Evolutionary conservation across 148 eudicot species (phyloP).

Genomic region (Polygonum aviculare): DNA sequence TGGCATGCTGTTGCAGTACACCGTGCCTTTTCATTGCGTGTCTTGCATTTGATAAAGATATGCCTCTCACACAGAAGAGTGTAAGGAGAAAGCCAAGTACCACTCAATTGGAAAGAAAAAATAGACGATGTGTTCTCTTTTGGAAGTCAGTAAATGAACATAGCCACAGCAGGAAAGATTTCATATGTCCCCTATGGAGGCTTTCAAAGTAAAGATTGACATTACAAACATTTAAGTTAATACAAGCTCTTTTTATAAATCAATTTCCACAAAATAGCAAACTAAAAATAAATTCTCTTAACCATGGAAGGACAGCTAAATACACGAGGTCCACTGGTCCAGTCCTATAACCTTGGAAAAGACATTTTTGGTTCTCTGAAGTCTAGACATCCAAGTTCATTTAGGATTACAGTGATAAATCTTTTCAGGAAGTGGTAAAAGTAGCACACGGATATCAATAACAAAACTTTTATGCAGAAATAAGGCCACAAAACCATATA

Average conservation of each 20-base stretch:
- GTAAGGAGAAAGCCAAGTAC: neutral
- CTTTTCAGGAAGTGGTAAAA: neutral
- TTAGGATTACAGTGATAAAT: neutral
- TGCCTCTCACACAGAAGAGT: neutral
- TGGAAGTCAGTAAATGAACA: neutral
- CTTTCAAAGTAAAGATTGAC: neutral
- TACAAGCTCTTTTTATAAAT: neutral
- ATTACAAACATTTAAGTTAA: neutral
- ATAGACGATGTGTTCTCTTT: neutral
- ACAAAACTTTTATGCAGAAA: neutral
- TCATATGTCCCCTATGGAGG: neutral
- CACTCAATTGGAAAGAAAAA: neutral
- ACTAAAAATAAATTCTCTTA: neutral
- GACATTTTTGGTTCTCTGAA: neutral
- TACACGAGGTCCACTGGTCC: neutral
- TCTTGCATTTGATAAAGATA: neutral
- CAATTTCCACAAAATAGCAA: neutral
- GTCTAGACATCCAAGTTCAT: neutral
- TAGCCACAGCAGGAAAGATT: neutral
- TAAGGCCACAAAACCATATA: neutral
- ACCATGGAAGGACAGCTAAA: neutral
- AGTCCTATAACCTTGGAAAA: neutral
- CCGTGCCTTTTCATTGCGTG: neutral
- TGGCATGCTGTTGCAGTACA: neutral
- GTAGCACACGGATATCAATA: neutral